Evolutionary conservation across 2,329 filamentous ascomycete species (phyloP), one percentile per base, ranked within the genome.

Genomic region (Fusarium incarnatum): DNA sequence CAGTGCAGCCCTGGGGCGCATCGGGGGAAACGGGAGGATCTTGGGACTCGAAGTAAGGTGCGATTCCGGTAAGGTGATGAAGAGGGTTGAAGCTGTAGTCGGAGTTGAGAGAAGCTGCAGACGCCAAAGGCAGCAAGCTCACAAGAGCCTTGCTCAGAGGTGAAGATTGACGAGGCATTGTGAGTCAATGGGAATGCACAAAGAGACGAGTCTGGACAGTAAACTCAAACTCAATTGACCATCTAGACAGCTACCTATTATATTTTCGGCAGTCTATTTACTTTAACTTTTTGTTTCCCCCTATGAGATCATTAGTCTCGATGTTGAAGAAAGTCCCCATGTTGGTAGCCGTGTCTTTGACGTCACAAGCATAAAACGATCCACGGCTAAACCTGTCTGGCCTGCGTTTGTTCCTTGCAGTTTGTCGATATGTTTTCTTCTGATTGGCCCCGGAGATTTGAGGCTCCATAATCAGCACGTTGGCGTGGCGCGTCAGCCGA

Each of bases 41-140:
- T 63, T 86, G 81, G 0, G 86, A 82, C 69, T 88, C 86, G 56
- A 87, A 89, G 71, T 89, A 89, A 0, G 87, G 86, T 2, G 85
- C 80, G 8, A 87, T 85, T n/a, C 86, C 86, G 1, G 83, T 83
- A 12, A 88, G 80, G 56, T 88, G 86, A 27, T 87, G 78, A 4
- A 88, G 79, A 0, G 86, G 83, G 55, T 87, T 84, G 75, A 88
- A 88, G 56, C 75, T 77, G 68, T 86, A 87, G 3, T 78, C 79
- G 0, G 83, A 84, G 70, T 84, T 83, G 45, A 84, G 77, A 0
- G 77, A 47, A 15, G 70, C 64, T 13, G 69, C 69, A 7, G 69
- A 64, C 45, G 66, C 28, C 6, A 72, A 23, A 12, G 68, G 60
- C 16, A 71, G 34, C 15, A 70, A 28, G 25, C 47, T 34, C 5